Evolutionary conservation across 2,329 filamentous ascomycete species (phyloP), one percentile per base, ranked within the genome.

Genomic region (Aspergillus oerlinghausenensis): DNA sequence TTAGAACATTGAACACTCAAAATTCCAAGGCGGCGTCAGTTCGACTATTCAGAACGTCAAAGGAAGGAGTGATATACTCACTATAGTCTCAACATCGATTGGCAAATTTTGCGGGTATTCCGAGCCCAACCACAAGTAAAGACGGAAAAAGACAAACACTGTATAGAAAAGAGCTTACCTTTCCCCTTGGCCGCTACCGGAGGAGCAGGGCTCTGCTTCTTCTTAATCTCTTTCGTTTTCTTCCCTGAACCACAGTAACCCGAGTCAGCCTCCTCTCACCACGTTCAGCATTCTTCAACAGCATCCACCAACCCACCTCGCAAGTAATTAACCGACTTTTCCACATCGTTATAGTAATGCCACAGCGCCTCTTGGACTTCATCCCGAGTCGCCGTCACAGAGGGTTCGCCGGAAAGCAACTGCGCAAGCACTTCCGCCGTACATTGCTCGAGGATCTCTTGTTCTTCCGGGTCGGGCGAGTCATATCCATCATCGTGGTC

Each of bases 291-390:
- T 11, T 17, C n/a, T 26, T 3, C 29, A 35, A 19, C 32, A 23
- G n/a, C 17, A 23, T 38, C 68, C 11, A 54, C 7, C 56, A 28
- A 60, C 73, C 64, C 86, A 80, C 86, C 88, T 60, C 86, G 83
- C 56, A 99, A 75, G 69, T 95, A 97, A 55, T 83, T 81, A 40
- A 95, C 88, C 1, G 90, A 86, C 74, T 96, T 96, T 56, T 86
- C 88, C 29, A 96, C 81, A 67, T 99, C 92, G 71, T 92, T 97
- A 73, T 93, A 97, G 74, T 97, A 97, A 74, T 99, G 86, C 91
- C 92, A 97, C 17, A 99, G 75, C 0, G 92, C 84, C 59, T 97
- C 93, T 71, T 96, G 86, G 60, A 97, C 93, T 69, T 96, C 88
- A 40, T 80, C 77, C 58, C 88, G 84, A 4, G 83, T 80, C n/a